These are phyloP conservation scores for Ensete glaucum DNA, from an alignment of 176 grass and related monocot species.

Conservation along the genomic window DNA sequence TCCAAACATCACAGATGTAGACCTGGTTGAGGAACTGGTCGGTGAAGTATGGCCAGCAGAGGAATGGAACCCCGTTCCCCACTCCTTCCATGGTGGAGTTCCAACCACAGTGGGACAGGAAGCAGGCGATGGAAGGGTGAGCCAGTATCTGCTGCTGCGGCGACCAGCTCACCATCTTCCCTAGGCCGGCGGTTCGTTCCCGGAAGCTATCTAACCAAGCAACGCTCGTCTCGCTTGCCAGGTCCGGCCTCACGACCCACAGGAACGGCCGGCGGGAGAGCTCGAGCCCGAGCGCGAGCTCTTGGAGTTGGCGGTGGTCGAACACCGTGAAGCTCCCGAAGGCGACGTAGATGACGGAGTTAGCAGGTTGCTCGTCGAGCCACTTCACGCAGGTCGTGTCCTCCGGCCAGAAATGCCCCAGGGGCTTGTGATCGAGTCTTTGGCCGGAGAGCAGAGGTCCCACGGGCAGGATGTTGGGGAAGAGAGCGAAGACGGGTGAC, in stretches of 20 bases:
- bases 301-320: slow-evolving; percentile 30
- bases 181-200: slow-evolving; percentile 21
- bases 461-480: slow-evolving; percentile 13
- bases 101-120: slow-evolving; percentile 76
- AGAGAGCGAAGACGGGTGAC: slow-evolving; percentile 11
- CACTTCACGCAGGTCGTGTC: slow-evolving; percentile 30
- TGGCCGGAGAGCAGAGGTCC: slow-evolving; percentile 26
- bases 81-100: slow-evolving; percentile 65
- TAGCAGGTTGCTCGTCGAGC: slow-evolving; percentile 27
- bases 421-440: neutral
- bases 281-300: slow-evolving; percentile 48
- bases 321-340: slow-evolving; percentile 62
- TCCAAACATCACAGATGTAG: slow-evolving; percentile 75
- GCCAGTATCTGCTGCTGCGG: slow-evolving; percentile 59
- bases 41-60: slow-evolving; percentile 70
- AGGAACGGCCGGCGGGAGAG: slow-evolving; percentile 41
- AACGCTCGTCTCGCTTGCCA: slow-evolving; percentile 23
- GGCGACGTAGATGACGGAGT: slow-evolving; percentile 52
- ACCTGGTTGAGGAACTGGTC: slow-evolving; percentile 65
- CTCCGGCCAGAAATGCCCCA: slow-evolving; percentile 35
- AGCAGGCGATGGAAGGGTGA: slow-evolving; percentile 58
- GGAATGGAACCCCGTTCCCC: slow-evolving; percentile 48
- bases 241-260: slow-evolving; percentile 55
- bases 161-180: slow-evolving; percentile 41
- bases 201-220: slow-evolving; percentile 37